Conservation (phyloP, 179 eudicot genomes). For the Spergularia azorica region DNA sequence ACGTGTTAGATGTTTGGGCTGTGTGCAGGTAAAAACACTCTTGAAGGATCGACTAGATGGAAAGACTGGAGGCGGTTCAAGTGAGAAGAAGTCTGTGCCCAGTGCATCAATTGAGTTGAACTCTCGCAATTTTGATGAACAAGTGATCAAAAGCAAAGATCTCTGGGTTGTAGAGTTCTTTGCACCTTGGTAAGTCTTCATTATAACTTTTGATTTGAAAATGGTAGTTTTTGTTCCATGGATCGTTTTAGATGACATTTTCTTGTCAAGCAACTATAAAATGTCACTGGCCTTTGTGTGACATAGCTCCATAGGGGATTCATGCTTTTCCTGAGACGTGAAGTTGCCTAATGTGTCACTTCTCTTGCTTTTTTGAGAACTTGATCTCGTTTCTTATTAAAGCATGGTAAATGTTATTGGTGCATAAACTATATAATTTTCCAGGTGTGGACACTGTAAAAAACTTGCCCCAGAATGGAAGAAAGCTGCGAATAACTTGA, state of each 20-base stretch:
- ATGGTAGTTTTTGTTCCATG: neutral
- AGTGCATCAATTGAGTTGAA: slow-evolving; percentile 83
- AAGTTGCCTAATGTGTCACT: neutral
- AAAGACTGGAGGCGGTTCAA: slow-evolving; percentile 73
- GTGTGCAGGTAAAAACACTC: slow-evolving; percentile 76
- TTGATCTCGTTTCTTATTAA: neutral
- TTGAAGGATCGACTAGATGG: slow-evolving; percentile 82
- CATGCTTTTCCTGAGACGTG: neutral
- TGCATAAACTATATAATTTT: slow-evolving; percentile 2
- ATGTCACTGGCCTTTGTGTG: neutral
- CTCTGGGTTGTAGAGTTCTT: slow-evolving; percentile 97
- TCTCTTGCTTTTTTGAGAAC: neutral
- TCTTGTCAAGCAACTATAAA: neutral
- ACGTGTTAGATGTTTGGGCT: slow-evolving; percentile 13
- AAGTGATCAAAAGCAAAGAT: slow-evolving; percentile 85
- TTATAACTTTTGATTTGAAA: neutral
- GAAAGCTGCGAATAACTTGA: slow-evolving; percentile 83
- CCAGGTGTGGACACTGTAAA: slow-evolving; percentile 98
- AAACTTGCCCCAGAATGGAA: slow-evolving; percentile 99
- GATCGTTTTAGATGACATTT: neutral
- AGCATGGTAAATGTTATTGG: neutral
- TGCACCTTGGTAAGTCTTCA: slow-evolving; percentile 86
- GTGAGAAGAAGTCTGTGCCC: slow-evolving; percentile 83
- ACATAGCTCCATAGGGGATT: neutral
- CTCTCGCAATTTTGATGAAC: slow-evolving; percentile 85